These are phyloP conservation scores for Fraxinus greggii DNA, from an alignment of 305 asterid species.

Conservation along the genomic window DNA sequence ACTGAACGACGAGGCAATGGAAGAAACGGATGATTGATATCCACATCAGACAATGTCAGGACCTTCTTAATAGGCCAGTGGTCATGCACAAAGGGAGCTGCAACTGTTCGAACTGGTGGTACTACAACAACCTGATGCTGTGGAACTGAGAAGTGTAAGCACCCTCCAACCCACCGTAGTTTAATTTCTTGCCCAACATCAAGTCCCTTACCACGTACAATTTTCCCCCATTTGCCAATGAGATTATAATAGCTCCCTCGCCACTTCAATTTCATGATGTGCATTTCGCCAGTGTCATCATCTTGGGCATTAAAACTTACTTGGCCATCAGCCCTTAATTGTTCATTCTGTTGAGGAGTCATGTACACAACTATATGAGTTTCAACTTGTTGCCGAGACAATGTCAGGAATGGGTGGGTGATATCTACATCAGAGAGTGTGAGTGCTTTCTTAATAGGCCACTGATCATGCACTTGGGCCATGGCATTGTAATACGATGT, in stretches of 20 bases:
- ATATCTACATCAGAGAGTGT: conserved; percentile 52
- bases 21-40: conserved; percentile 70
- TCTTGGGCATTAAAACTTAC: conserved; percentile 48
- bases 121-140: conserved; percentile 51
- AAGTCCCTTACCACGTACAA: conserved; percentile 47
- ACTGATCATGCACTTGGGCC: conserved; percentile 38
- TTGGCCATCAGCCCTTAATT: conserved; percentile 38
- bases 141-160: conserved; percentile 75
- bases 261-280: conserved; percentile 53
- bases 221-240: conserved; percentile 55
- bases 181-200: conserved; percentile 58
- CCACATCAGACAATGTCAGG: conserved; percentile 56
- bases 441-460: conserved; percentile 50
- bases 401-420: conserved; percentile 53
- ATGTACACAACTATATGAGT: conserved; percentile 41
- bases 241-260: conserved; percentile 53
- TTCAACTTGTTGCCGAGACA: conserved; percentile 54
- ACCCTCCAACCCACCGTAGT: conserved; percentile 63
- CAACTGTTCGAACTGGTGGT: conserved; percentile 48
- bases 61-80: conserved; percentile 56
- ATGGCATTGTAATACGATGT: conserved; percentile 29
- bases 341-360: conserved; percentile 44
- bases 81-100: conserved; percentile 48
- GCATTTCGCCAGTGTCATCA: conserved; percentile 47
- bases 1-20: conserved; percentile 70